Base-by-base conservation (phyloP, 2,329 filamentous ascomycete genomes). In the Lasiodiplodia gonubiensis region DNA sequence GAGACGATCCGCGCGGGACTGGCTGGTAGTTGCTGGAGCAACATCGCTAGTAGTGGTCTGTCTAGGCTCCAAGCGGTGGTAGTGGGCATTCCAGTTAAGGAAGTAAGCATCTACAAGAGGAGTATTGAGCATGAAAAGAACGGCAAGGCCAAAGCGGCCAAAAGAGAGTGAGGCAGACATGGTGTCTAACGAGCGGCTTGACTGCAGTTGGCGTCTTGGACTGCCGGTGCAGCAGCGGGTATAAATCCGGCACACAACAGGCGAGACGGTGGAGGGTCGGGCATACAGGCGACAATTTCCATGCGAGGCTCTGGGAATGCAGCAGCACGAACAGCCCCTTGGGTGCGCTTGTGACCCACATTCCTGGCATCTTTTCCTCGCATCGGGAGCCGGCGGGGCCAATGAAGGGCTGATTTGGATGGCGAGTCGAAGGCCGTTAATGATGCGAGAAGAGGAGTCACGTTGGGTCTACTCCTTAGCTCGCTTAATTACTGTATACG, bases 1-100 rank as follows among this genome's bases (percentile, higher is more conserved):
- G 10, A 67, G 30, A 6, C 54, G 52, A 66, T 66, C 64, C 8
- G 64, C 64, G 21, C 18, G 25, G 27, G 64, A 66, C 10, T 2
- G 18, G n/a, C 27, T 51, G 59, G 52, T 66, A 37, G 64, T 57
- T 66, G 64, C 64, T 51, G 52, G 52, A 39, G 52, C 64, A 66
- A 49, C 39, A 51, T 37, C 12, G 42, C 39, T 57, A 37, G 53
- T 37, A 21, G 64, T 57, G 30, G 64, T 52, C 12, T 66, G 64
- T 48, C 64, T 66, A 39, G 64, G 64, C 52, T 57, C 53, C 27
- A 63, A 25, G 27, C 30, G 59, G 30, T 16, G 42, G 46, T 60
- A 12, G 16, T 23, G 16, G 42, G 57, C 57, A 61, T 61, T 61
- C 57, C 57, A 61, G 10, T 61, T 61, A 30, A 63, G 59, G 46